These are phyloP conservation scores for Xylaria sp. DNA, from an alignment of 2,329 filamentous ascomycete genomes.

Conservation along the genomic window DNA sequence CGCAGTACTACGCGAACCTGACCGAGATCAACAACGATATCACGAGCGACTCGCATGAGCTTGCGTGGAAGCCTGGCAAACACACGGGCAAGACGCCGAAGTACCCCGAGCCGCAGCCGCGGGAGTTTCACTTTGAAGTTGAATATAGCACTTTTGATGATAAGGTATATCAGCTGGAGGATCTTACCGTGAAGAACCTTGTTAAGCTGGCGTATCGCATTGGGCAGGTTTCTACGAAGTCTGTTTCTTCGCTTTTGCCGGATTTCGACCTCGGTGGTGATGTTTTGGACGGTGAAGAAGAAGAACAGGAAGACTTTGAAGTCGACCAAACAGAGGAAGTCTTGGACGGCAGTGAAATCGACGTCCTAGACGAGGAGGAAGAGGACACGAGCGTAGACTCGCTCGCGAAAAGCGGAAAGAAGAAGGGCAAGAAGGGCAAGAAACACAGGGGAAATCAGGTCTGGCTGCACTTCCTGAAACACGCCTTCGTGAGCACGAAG, in stretches of 20 bases:
- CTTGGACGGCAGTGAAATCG: slow-evolving; percentile 20
- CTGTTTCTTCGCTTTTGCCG: background rate
- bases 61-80: slow-evolving; percentile 59
- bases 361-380: slow-evolving; percentile 28
- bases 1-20: slow-evolving; percentile 92
- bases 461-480: slow-evolving; percentile 71
- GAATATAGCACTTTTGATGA: slow-evolving; percentile 85
- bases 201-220: slow-evolving; percentile 76
- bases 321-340: slow-evolving; percentile 19
- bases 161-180: slow-evolving; percentile 65
- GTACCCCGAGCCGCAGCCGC: slow-evolving; percentile 51
- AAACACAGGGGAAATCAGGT: slow-evolving; percentile 56
- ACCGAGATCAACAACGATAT: slow-evolving; percentile 78
- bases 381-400: slow-evolving; percentile 12
- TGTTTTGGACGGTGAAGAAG: background rate
- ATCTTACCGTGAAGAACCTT: slow-evolving; percentile 79
- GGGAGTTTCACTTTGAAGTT: slow-evolving; percentile 66
- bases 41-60: slow-evolving; percentile 30
- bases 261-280: too few species aligned
- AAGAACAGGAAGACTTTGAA: slow-evolving; percentile 13
- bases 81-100: slow-evolving; percentile 54
- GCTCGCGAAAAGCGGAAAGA: slow-evolving; percentile 43
- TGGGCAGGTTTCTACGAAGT: slow-evolving; percentile 44
- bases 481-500: slow-evolving; percentile 74
- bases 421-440: slow-evolving; percentile 41